Evolutionary conservation across 108 stramenopile species (phyloP), one percentile per base, ranked within the genome.

Genomic region (Licmophora abbreviata): DNA sequence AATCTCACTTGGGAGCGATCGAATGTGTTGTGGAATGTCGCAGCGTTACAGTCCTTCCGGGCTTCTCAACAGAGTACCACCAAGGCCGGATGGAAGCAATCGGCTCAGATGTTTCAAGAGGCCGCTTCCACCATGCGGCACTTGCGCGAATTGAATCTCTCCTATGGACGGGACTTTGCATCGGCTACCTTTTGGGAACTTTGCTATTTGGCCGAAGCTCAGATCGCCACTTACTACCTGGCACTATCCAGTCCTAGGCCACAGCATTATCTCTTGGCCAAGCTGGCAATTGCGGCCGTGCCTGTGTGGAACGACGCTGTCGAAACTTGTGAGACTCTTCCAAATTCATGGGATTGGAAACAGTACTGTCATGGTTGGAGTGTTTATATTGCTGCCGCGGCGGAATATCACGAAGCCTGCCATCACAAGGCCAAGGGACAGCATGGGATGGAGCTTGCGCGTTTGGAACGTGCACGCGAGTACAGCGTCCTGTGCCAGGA

Each of bases 1-100:
- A 24, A 21, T 21, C 44, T 46, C 3, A n/a, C 14, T 3, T n/a
- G 14, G 54, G 76, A 77, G 59, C 66, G 66, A 9, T 51, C 56
- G 15, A 61, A 64, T 46, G 18, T 77, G 1, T 20, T 71, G 38
- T 77, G 76, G 76, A 77, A 77, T 41, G 15, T 77, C 15, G 66
- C 59, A 2, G 34, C 55, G 18, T 38, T 68, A 2, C 60, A 68
- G 62, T 56, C 66, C 36, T 48, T 61, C n/a, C 50, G 46, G 20
- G 70, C 67, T 1, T 45, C 59, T 0, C 68, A 67, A 44, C 15
- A 15, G 34, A 18, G 42, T 0, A 42, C 40, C 7, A 47, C 37
- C 29, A 58, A 63, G 23, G 3, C 12, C n/a, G 60, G 53, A 3
- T 68, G 55, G 59, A 61, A 29, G 14, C 42, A 65, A 46, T 64